Base-by-base conservation (phyloP, 768 basidiomycete species). In the Suillus lakei region DNA sequence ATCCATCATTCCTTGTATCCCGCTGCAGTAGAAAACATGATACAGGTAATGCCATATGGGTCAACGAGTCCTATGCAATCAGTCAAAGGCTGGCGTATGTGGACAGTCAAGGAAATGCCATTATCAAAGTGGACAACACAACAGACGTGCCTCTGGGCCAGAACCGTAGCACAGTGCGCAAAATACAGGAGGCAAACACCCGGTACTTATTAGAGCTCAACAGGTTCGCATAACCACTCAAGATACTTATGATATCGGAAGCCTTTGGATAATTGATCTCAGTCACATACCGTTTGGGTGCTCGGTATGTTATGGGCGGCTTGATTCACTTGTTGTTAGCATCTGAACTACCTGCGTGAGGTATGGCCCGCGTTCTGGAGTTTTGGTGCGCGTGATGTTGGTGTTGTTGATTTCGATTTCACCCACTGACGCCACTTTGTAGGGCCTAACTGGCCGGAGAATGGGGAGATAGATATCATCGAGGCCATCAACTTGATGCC, bases 81-180 rank as follows among this genome's bases (percentile, higher is more conserved):
- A 72, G 79, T 8, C 79, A 85, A 66, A 71, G 80, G 1, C 79
- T 93, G 23, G 86, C 87, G 5, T 91, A 84, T 69, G 73, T 91
- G 68, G 88, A 90, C 67, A 70, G 70, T 50, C 82, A 82, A 1
- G 88, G 90, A 8, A 86, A 89, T 63, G 89, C 88, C 6, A 82
- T 95, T 66, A 79, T 95, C 58, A 87, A 84, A 70, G 92, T 94
- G 7, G 92, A 94, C 80, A 92, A 92, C 71, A 76, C 78, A 9
- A 86, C 86, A 13, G 81, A 82, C 53, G 83, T 92, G 1, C 75
- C 80, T 18, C 76, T 73, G 30, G 82, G 83, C 63, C 70, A 85
- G 51, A 83, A 86, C 66, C 79, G 92, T 48, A 85, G 88, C 68
- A 84, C 91, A 34, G 91, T 92, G 18, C 38, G 58, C 38, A 41